phyloP scores from a whole-genome alignment of 2,329 filamentous ascomycete genomes.

The Hymenoscyphus scutula region DNA sequence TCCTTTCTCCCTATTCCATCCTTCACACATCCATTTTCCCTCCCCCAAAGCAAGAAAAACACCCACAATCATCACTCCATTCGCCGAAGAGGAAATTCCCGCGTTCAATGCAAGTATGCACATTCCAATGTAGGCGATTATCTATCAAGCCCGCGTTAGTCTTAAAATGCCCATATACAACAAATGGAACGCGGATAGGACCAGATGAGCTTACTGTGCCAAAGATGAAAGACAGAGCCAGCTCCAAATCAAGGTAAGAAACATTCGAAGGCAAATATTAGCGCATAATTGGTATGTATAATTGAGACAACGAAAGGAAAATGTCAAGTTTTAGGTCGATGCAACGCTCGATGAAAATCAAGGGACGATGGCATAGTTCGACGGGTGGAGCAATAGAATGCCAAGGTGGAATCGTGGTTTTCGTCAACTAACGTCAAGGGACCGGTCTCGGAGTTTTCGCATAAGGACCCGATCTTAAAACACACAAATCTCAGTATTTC shows the following conservation, averaged over 20 bases:
- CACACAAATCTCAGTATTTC: constrained; percentile 27
- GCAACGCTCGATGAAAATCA: not conserved
- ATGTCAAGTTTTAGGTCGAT: not conserved
- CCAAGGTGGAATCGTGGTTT: not conserved
- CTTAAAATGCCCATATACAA: not conserved
- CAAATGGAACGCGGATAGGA: not conserved
- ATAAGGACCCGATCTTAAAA: constrained; percentile 32
- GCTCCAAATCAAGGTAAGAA: not conserved
- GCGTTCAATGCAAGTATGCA: too few relatives aligned
- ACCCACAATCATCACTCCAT: too few relatives aligned
- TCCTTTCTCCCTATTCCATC: too few relatives aligned
- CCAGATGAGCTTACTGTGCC: not conserved
- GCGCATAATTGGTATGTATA: not conserved
- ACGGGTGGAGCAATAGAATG: not conserved
- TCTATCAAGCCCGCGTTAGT: not conserved
- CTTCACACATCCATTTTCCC: too few relatives aligned
- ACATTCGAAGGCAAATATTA: not conserved
- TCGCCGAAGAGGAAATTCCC: too few relatives aligned
- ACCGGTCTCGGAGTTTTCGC: constrained; percentile 34
- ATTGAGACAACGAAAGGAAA: not conserved
- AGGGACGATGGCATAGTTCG: not conserved
- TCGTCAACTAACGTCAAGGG: constrained; percentile 18
- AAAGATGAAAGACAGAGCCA: not conserved
- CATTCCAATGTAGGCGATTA: too few relatives aligned
- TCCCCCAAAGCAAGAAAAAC: too few relatives aligned